phyloP scores from a whole-genome alignment of 768 basidiomycete species.

The Epithele typhae region DNA sequence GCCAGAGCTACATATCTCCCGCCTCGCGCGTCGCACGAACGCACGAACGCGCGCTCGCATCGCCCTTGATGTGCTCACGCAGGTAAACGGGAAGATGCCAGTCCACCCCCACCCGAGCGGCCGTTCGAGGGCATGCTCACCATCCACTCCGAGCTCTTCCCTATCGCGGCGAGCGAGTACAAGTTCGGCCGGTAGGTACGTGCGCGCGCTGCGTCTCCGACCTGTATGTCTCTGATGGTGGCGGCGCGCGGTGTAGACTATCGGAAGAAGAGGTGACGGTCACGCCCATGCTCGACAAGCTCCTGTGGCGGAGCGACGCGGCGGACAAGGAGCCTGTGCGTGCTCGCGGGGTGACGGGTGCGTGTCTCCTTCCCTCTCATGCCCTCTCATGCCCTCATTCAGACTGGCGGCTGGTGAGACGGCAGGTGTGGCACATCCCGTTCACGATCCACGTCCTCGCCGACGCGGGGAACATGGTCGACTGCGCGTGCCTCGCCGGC shows the following conservation, averaged over 20 bases:
- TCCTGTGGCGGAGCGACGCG: slow-evolving; percentile 83
- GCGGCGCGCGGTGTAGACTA: slow-evolving; percentile 39
- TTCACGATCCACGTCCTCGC: slow-evolving; percentile 87
- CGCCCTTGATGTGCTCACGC: slow-evolving; percentile 71
- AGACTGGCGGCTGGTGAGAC: too few species aligned
- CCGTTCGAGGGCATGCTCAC: slow-evolving; percentile 92
- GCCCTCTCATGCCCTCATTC: not conserved
- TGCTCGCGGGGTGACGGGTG: slow-evolving; percentile 91
- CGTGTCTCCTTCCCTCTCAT: slow-evolving; percentile 13
- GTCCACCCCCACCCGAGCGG: slow-evolving; percentile 82
- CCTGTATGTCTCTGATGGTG: slow-evolving; percentile 1
- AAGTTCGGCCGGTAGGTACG: slow-evolving; percentile 88
- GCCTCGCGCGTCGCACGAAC: too few species aligned
- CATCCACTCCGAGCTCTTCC: slow-evolving; percentile 89
- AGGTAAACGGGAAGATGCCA: slow-evolving; percentile 87
- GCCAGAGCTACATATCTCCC: not conserved
- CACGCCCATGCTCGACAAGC: slow-evolving; percentile 91
- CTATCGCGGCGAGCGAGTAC: slow-evolving; percentile 93
- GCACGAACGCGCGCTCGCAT: not conserved
- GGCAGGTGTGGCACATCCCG: slow-evolving; percentile 92
- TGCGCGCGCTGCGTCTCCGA: slow-evolving; percentile 21
- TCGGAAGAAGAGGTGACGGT: slow-evolving; percentile 92
- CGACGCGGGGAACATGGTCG: slow-evolving; percentile 90
- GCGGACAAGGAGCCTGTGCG: slow-evolving; percentile 90
- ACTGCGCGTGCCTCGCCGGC: slow-evolving; percentile 92